Evolutionary conservation across 495 filamentous ascomycete genomes (phyloP), one percentile per base, ranked within the genome.

Genomic region (Chaetomidium leptoderma): DNA sequence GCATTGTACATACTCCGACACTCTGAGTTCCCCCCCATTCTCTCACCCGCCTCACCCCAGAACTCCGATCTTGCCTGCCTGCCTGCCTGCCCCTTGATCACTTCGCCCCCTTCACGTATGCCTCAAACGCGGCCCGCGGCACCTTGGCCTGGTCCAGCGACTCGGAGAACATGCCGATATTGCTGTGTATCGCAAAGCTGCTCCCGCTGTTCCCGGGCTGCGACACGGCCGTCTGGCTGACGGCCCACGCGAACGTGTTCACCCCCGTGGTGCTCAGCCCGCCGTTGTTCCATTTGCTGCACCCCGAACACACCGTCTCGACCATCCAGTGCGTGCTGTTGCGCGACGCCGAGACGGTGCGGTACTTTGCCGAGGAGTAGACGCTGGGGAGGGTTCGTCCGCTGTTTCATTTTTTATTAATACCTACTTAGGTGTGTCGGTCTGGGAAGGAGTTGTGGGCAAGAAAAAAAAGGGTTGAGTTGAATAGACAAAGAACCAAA

Each of bases 301-400:
- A 81, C 27, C 74, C 72, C 55, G 66, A 62, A 60, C 78, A 81
- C 16, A 70, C 64, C 2, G 75, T 72, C n/a, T 70, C 71, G 47
- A 78, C 58, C 3, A 73, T 70, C 74, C 74, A 81, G 64, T 79
- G 77, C 7, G 78, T 81, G 17, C 56, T 61, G 63, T 79, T 81
- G 53, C 57, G 55, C 17, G 73, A 74, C 43, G 47, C 47, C 11
- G 68, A 68, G 42, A 81, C 59, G 7, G 70, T 63, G 27, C 61
- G 71, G 64, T 77, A 72, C 14, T 70, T 71, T 7, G 75, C 77
- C 8, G 48, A 29, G 27, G 68, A 65, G 57, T 79, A 81, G 9
- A 60, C 6, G 1, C 3, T 4, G 2, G 47, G 47, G 7, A 35
- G 47, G 32, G 32, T 36, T 30, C 47, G 47, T 3, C 47, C 47